Evolutionary conservation across 2,329 filamentous ascomycete genomes (phyloP).

Genomic region (Dactylonectria macrodidyma): DNA sequence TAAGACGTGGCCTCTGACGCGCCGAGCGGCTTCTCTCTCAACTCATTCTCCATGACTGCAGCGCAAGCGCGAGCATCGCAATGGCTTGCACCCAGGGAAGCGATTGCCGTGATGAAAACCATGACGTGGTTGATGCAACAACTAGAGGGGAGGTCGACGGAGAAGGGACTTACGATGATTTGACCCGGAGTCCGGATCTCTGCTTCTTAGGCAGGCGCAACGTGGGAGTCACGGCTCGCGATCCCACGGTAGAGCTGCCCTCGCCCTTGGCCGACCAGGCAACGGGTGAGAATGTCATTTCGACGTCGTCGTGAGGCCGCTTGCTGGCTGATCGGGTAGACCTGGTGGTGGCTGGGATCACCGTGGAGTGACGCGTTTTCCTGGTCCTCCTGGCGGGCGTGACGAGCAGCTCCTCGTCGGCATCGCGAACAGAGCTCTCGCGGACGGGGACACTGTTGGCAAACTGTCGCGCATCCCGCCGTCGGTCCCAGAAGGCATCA

Average conservation of each 20-base stretch:
- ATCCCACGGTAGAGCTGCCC: constrained; percentile 62
- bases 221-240: constrained; percentile 73
- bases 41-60: constrained; percentile 1
- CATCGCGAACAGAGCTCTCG: constrained; percentile 58
- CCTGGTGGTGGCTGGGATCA: constrained; percentile 54
- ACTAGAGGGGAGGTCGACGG: constrained; percentile 5
- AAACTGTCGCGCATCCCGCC: constrained; percentile 56
- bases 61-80: not conserved
- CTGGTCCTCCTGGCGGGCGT: constrained; percentile 54
- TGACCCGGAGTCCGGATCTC: constrained; percentile 74
- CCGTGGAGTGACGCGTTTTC: constrained; percentile 55
- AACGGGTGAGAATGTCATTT: constrained; percentile 68
- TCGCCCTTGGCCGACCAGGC: constrained; percentile 65
- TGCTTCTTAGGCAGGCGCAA: constrained; percentile 72
- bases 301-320: constrained; percentile 68
- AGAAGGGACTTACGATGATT: constrained; percentile 74
- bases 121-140: not conserved
- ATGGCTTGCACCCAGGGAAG: not conserved
- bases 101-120: not conserved
- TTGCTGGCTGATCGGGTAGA: constrained; percentile 67
- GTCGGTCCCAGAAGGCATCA: constrained; percentile 52
- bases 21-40: constrained; percentile 19
- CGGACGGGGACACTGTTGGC: constrained; percentile 54
- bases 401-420: constrained; percentile 45
- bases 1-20: constrained; percentile 33